A percentile compares a stretch with the other conserved stretches of the same genome.
These are phyloP conservation scores for Monosporascus sp. DNA, from an alignment of 2,329 filamentous ascomycete species.

Conservation along the genomic window DNA sequence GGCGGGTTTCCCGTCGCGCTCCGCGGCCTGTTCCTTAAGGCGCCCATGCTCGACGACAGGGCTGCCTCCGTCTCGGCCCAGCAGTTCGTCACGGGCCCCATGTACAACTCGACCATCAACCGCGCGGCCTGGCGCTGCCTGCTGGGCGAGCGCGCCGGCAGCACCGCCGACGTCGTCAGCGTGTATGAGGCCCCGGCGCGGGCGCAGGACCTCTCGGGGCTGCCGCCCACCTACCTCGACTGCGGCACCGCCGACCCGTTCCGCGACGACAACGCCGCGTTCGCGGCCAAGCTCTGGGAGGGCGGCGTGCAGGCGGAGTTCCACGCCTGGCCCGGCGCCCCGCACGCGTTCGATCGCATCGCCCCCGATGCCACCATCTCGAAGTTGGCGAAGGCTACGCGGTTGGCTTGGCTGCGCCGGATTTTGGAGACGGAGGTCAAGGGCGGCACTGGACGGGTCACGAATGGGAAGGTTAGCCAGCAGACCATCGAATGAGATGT, in stretches of 20 bases:
- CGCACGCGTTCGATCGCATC: conserved; percentile 28
- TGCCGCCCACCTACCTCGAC: conserved; percentile 31
- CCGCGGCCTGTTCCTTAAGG: conserved; percentile 33
- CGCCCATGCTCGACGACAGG: conserved; percentile 39
- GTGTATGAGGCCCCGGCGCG: conserved; percentile 27
- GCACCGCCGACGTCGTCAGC: conserved; percentile 13
- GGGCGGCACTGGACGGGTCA: too few species aligned
- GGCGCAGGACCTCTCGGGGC: conserved; percentile 21
- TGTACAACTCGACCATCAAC: conserved; percentile 26
- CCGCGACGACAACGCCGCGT: conserved; percentile 29
- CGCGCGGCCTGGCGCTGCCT: conserved; percentile 27
- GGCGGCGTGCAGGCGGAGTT: conserved; percentile 28
- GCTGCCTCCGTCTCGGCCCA: conserved; percentile 23
- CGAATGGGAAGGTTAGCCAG: too few species aligned
- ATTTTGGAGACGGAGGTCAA: background rate
- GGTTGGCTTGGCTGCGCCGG: conserved; percentile 25
- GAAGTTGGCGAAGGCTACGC: conserved; percentile 21
- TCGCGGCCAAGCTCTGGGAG: conserved; percentile 29
- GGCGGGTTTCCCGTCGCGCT: conserved; percentile 21
- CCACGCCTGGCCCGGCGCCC: conserved; percentile 30
- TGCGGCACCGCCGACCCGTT: conserved; percentile 29
- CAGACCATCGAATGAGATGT: too few species aligned
- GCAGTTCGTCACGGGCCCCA: conserved; percentile 25
- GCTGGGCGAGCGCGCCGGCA: conserved; percentile 22
- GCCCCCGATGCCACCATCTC: conserved; percentile 23